Conservation (phyloP, 2,329 filamentous ascomycete genomes). For the Fusarium sp. region DNA sequence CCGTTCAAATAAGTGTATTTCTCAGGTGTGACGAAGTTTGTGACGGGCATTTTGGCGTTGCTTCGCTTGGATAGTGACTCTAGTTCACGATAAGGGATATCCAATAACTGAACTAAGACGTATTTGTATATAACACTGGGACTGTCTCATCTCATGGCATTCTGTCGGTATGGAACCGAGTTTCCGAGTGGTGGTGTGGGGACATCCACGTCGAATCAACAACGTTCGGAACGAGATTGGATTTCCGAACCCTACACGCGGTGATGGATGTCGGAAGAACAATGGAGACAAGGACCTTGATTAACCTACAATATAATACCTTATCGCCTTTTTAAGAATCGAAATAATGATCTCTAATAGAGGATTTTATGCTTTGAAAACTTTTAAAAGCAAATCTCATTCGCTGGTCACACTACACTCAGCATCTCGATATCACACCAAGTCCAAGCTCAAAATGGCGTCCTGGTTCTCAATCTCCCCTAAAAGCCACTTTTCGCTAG, state of each 20-base stretch:
- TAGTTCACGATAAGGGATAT: not conserved
- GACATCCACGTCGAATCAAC: not conserved
- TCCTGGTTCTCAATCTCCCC: conserved; percentile 26
- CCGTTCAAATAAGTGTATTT: conserved; percentile 83
- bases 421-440: not conserved
- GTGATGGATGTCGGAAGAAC: not conserved
- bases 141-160: not conserved
- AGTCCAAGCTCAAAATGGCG: conserved; percentile 8
- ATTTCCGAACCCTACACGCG: not conserved
- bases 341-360: not conserved
- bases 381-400: rapidly evolving
- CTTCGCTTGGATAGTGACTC: not conserved
- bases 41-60: conserved; percentile 35
- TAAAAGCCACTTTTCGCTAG: conserved; percentile 62
- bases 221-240: not conserved
- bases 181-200: conserved; percentile 6
- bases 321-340: not conserved
- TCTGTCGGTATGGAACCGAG: conserved; percentile 3
- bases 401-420: not conserved
- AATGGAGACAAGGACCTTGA: not conserved
- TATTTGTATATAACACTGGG: not conserved
- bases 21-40: conserved; percentile 53
- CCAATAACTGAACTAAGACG: not conserved
- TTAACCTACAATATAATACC: not conserved
- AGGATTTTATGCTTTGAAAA: not conserved